Percentiles rank a stretch among this genome's conserved stretches.
phyloP scores from a whole-genome alignment of 257 asterid species.

The Fraxinus quadrangulata region DNA sequence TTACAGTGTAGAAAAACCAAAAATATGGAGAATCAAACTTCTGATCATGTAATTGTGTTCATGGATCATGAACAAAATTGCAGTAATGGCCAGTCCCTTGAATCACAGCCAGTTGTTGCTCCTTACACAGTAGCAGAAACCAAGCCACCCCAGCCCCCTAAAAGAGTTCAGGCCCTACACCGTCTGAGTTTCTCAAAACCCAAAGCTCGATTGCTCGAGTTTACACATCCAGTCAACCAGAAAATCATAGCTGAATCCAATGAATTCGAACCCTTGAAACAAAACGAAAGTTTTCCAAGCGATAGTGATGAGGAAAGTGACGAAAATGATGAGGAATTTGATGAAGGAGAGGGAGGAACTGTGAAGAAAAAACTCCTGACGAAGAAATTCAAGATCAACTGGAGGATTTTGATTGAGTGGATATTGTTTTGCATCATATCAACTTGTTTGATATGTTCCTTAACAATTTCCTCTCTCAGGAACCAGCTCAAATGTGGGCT shows the following conservation, averaged over 20 bases:
- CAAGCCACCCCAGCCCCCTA: constrained; percentile 21
- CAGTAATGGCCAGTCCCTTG: constrained; percentile 15
- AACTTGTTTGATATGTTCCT: constrained; percentile 43
- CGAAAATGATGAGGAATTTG: constrained; percentile 29
- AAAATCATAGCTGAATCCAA: constrained; percentile 10
- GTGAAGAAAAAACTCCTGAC: constrained; percentile 7
- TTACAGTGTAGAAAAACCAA: neutral
- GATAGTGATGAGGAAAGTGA: constrained; percentile 26
- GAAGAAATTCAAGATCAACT: constrained; percentile 26
- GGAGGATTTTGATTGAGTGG: constrained; percentile 43
- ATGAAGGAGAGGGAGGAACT: constrained; percentile 24
- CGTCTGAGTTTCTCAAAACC: constrained; percentile 63
- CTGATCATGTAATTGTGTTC: constrained; percentile 48
- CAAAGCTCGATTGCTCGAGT: constrained; percentile 54
- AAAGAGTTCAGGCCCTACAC: constrained; percentile 31
- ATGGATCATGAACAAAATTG: constrained; percentile 31
- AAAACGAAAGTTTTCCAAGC: neutral
- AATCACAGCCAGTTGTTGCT: constrained; percentile 16
- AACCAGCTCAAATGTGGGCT: constrained; percentile 31
- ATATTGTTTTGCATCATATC: constrained; percentile 33
- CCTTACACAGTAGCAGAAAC: constrained; percentile 3
- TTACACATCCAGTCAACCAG: constrained; percentile 27
- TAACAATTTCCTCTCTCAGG: constrained; percentile 40
- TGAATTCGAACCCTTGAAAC: constrained; percentile 23
- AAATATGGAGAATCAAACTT: constrained; percentile 32